Evolutionary conservation across 148 eudicot genomes (phyloP).

Genomic region (Rhododendron molle): DNA sequence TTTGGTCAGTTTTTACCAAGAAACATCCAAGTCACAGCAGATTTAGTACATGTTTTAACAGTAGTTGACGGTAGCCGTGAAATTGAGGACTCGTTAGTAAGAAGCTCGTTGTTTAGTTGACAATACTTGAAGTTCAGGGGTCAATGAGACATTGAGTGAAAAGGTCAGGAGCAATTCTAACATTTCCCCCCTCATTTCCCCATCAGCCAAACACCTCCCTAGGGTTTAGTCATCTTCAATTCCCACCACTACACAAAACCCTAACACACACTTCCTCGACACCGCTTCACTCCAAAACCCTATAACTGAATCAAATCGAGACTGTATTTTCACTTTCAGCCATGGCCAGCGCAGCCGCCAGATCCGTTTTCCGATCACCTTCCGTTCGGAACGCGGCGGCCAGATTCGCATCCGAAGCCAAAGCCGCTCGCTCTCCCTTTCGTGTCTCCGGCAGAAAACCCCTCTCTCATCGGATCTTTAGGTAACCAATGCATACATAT

Average conservation of each 20-base stretch:
- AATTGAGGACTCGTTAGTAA: too few species aligned
- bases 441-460: constrained; percentile 39
- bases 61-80: too few species aligned
- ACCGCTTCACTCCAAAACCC: not conserved
- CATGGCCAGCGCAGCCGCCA: constrained; percentile 40
- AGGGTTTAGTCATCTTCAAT: constrained; percentile 2
- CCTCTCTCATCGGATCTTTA: constrained; percentile 51
- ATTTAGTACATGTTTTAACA: too few species aligned
- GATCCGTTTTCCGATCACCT: constrained; percentile 59
- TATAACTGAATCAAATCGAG: not conserved
- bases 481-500: constrained; percentile 18
- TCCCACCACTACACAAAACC: not conserved
- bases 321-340: not conserved
- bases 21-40: too few species aligned
- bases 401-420: constrained; percentile 39
- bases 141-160: not conserved
- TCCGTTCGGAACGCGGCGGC: constrained; percentile 40
- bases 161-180: not conserved
- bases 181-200: not conserved
- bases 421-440: constrained; percentile 49
- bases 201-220: not conserved
- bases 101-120: not conserved
- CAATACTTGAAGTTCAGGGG: not conserved
- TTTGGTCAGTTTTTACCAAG: too few species aligned
- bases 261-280: not conserved